These are phyloP conservation scores for Crucibulum laeve DNA, from an alignment of 768 basidiomycete species.

Conservation along the genomic window DNA sequence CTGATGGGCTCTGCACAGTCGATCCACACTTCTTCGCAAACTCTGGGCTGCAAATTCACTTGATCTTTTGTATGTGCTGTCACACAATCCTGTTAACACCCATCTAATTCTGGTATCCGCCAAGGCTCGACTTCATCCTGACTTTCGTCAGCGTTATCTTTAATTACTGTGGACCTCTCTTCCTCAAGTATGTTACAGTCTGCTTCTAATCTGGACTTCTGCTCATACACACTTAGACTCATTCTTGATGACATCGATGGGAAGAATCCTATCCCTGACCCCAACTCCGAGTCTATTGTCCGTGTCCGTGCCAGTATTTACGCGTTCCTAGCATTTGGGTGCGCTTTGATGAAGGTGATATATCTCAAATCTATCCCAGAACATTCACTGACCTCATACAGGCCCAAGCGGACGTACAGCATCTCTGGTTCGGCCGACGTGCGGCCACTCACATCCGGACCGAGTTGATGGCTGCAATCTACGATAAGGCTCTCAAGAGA, in stretches of 20 bases:
- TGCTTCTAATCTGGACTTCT: neutral
- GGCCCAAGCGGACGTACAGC: conserved; percentile 67
- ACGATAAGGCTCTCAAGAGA: conserved; percentile 82
- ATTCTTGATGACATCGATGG: conserved; percentile 57
- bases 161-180: conserved; percentile 81
- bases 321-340: conserved; percentile 70
- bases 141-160: conserved; percentile 69
- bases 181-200: conserved; percentile 59
- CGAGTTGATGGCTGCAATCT: conserved; percentile 82
- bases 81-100: neutral
- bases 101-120: conserved; percentile 4
- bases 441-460: conserved; percentile 67
- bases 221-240: conserved; percentile 21
- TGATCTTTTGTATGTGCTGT: conserved; percentile 35
- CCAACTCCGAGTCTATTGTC: no score
- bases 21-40: conserved; percentile 34
- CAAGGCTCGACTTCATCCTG: conserved; percentile 58
- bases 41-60: conserved; percentile 31
- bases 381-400: conserved; percentile 11
- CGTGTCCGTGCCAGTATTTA: conserved; percentile 73
- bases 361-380: neutral
- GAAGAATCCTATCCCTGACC: conserved; percentile 40
- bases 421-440: conserved; percentile 80
- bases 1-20: conserved; percentile 15
- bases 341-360: conserved; percentile 48